phyloP scores from a whole-genome alignment of 371 early-diverging fungal genomes.

The Circinella umbellata region DNA sequence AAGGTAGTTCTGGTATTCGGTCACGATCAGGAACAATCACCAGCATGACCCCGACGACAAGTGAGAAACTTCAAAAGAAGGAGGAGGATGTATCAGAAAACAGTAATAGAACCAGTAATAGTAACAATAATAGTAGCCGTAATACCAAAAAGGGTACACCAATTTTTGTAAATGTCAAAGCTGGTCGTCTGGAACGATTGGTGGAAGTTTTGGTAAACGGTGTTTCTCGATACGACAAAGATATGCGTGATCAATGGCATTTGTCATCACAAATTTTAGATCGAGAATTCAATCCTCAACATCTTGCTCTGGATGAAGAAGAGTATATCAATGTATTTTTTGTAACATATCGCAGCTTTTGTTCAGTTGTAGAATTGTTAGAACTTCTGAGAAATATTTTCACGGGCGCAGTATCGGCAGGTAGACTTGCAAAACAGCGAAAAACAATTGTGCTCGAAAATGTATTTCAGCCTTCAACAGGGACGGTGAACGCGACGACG shows the following conservation, averaged over 20 bases:
- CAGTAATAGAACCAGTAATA: not conserved
- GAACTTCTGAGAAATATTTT: conserved; percentile 55
- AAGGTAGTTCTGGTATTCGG: conserved; percentile 24
- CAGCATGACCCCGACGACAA: conserved; percentile 1
- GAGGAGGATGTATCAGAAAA: conserved; percentile 7
- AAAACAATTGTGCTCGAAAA: conserved; percentile 13
- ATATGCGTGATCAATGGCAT: conserved; percentile 53
- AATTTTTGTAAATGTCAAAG: conserved; percentile 48
- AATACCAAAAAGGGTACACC: not conserved
- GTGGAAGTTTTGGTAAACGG: conserved; percentile 61
- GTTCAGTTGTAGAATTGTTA: conserved; percentile 49
- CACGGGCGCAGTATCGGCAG: conserved; percentile 36
- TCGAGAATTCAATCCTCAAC: conserved; percentile 12
- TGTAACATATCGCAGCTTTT: conserved; percentile 62
- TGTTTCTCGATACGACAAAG: conserved; percentile 41
- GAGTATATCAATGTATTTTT: conserved; percentile 58
- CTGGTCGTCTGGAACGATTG: conserved; percentile 56
- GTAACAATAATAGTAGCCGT: not conserved
- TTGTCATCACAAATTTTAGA: conserved; percentile 18
- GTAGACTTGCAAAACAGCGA: conserved; percentile 12
- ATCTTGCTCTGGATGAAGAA: conserved; percentile 48
- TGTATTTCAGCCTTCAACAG: conserved; percentile 9
- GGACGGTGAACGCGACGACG: not conserved
- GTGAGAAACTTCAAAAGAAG: conserved; percentile 9
- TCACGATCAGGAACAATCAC: conserved; percentile 26